A percentile compares a stretch with the other conserved stretches of the same genome.
Conservation (phyloP, 208 protist genomes). For the Leishmania lainsoni region DNA sequence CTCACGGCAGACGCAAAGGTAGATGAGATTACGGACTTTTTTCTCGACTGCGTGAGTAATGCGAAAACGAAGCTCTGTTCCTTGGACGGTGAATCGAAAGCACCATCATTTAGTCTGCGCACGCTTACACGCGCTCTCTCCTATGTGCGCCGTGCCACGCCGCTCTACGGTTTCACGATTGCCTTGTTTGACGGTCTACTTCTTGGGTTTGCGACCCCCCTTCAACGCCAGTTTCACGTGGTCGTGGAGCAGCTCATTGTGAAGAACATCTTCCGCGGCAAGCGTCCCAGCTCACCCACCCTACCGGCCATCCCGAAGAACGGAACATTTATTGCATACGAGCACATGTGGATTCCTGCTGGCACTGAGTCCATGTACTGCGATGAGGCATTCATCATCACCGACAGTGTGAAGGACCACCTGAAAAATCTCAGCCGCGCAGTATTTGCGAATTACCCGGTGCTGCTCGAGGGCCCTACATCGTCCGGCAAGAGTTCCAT, state of each 20-base stretch:
- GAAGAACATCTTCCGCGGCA: slow-evolving; percentile 84
- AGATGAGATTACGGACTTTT: slow-evolving; percentile 96
- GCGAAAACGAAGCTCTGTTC: slow-evolving; percentile 90
- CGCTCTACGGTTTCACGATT: slow-evolving; percentile 94
- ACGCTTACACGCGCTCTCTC: slow-evolving; percentile 97
- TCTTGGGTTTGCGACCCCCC: slow-evolving; percentile 97
- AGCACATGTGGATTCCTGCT: slow-evolving; percentile 95
- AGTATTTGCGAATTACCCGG: slow-evolving; percentile 95
- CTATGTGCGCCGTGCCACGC: slow-evolving; percentile 87
- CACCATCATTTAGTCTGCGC: slow-evolving; percentile 97
- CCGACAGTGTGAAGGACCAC: slow-evolving; percentile 93
- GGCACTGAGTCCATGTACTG: slow-evolving; percentile 53
- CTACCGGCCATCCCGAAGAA: slow-evolving; percentile 41
- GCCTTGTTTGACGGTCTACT: slow-evolving; percentile 96
- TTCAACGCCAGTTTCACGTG: slow-evolving; percentile 88
- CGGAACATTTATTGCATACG: slow-evolving; percentile 86
- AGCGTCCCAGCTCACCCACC: slow-evolving; percentile 60
- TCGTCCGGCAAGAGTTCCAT: slow-evolving; percentile 99
- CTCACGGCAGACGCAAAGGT: slow-evolving; percentile 78
- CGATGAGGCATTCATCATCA: slow-evolving; percentile 96
- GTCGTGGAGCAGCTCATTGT: slow-evolving; percentile 91
- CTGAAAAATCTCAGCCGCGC: slow-evolving; percentile 95
- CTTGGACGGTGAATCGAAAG: slow-evolving; percentile 91
- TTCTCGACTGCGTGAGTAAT: slow-evolving; percentile 89
- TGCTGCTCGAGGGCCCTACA: slow-evolving; percentile 99